Evolutionary conservation across 2,329 filamentous ascomycete genomes (phyloP).

Genomic region (Pseudopithomyces chartarum): DNA sequence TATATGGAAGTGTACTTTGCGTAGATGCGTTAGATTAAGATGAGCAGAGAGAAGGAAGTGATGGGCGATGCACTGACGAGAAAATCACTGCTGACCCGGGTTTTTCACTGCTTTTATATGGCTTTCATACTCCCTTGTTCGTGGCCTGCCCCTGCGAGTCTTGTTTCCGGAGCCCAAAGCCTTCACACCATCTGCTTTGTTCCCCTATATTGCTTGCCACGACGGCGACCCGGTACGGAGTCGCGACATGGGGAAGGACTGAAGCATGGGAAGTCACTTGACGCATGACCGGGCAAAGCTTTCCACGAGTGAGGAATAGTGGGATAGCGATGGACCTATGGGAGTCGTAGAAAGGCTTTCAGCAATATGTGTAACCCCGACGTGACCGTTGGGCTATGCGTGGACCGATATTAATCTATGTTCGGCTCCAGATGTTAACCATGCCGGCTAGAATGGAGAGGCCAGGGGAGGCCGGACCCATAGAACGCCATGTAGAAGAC

Average conservation of each 20-base stretch:
- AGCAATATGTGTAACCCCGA: conserved; percentile 2
- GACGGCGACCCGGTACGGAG: background rate
- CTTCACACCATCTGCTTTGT: background rate
- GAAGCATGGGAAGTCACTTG: conserved; percentile 1
- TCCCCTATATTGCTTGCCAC: background rate
- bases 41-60: background rate
- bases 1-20: background rate
- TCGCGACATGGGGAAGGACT: background rate
- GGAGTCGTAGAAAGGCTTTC: background rate
- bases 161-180: background rate
- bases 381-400: background rate
- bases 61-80: conserved; percentile 5
- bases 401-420: conserved; percentile 6
- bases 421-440: conserved; percentile 1
- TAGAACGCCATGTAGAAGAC: background rate
- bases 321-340: background rate
- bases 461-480: background rate
- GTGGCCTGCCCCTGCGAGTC: background rate
- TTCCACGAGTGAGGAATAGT: conserved; percentile 7
- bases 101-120: conserved; percentile 5
- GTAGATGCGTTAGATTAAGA: background rate
- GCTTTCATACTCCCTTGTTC: background rate
- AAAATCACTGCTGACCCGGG: conserved; percentile 1
- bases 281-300: background rate
- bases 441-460: background rate